Percentiles rank a stretch among this genome's conserved stretches.
Conservation (phyloP, 1,284 basidiomycete species). For the Ganoderma meredithae region DNA sequence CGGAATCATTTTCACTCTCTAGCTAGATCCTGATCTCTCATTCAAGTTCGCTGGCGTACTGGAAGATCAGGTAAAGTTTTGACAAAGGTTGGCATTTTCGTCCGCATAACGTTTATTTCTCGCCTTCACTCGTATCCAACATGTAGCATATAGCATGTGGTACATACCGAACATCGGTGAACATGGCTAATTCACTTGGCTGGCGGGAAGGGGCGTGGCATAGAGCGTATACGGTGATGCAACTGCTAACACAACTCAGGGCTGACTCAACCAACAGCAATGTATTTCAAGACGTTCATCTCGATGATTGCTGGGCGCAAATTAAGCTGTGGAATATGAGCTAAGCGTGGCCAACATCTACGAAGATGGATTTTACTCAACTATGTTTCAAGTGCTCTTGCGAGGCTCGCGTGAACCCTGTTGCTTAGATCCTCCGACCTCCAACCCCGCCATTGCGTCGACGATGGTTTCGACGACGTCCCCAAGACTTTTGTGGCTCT, state of each 20-base stretch:
- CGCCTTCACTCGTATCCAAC: no score
- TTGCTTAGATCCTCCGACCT: not conserved
- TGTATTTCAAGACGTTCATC: not conserved
- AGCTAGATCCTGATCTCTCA: no score
- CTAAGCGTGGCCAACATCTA: not conserved
- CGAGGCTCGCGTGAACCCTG: not conserved
- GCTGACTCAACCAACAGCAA: not conserved
- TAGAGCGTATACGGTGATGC: no score
- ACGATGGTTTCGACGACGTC: not conserved
- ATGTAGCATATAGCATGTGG: no score
- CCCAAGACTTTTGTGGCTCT: not conserved
- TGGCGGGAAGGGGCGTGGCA: no score
- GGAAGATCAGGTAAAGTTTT: no score
- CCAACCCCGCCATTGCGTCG: not conserved
- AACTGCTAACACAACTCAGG: not conserved
- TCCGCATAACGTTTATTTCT: no score
- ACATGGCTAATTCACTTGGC: no score
- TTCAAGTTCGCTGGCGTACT: no score
- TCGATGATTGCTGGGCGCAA: not conserved
- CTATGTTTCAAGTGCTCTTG: not conserved
- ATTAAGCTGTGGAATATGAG: not conserved
- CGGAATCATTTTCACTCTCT: no score
- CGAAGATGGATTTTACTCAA: not conserved
- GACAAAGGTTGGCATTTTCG: no score
- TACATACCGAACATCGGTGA: no score